These are phyloP conservation scores for Cercospora sp. DNA, from an alignment of 2,329 filamentous ascomycete genomes.

Conservation along the genomic window DNA sequence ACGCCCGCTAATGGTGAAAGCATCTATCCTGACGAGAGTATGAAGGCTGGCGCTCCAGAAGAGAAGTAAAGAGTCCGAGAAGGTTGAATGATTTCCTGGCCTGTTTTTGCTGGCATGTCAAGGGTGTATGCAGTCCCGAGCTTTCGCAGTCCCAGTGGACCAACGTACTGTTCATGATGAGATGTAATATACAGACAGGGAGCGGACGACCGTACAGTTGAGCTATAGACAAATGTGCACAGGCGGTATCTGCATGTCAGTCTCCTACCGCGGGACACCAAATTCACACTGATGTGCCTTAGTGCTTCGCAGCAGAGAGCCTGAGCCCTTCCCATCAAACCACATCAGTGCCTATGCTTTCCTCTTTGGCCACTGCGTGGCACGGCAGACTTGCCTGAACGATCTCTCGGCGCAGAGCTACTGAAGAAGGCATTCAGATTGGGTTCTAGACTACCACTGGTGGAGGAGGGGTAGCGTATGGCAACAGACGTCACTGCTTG, in stretches of 20 bases:
- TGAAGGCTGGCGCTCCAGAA: slow-evolving; percentile 23
- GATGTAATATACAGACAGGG: neutral
- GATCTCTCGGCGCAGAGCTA: neutral
- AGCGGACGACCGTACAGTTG: neutral
- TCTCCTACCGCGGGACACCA: neutral
- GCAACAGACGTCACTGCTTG: slow-evolving; percentile 10
- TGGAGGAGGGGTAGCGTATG: slow-evolving; percentile 17
- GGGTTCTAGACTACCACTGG: slow-evolving; percentile 4
- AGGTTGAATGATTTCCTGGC: neutral
- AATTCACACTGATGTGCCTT: neutral
- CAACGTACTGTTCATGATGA: neutral
- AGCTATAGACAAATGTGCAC: neutral
- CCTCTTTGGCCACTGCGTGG: neutral
- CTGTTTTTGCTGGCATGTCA: neutral
- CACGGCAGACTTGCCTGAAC: slow-evolving; percentile 11
- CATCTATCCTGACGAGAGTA: slow-evolving; percentile 35
- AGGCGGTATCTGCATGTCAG: neutral
- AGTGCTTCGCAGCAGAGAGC: neutral
- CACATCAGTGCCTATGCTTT: slow-evolving; percentile 1
- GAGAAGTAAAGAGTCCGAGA: slow-evolving; percentile 7
- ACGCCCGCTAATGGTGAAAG: slow-evolving; percentile 52
- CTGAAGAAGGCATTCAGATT: slow-evolving; percentile 2
- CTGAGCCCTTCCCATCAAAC: neutral
- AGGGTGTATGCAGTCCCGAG: neutral
- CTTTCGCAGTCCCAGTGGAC: neutral